These are phyloP conservation scores for Physaria fendleri DNA, from an alignment of 345 rosid species.

Conservation along the genomic window DNA sequence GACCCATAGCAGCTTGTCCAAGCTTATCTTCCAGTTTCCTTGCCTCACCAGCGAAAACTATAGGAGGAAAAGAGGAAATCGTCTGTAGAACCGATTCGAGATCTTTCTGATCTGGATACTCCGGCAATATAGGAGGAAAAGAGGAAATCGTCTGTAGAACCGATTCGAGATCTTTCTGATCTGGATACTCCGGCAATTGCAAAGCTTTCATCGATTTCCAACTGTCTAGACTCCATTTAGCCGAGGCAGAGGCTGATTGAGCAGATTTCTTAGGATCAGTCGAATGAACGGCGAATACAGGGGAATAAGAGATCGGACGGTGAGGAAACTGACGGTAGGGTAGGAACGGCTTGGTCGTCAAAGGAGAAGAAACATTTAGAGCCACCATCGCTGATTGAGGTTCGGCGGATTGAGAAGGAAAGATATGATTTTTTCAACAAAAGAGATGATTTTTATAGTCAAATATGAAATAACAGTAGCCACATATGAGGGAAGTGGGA, in stretches of 20 bases:
- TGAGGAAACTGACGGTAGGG: constrained; percentile 18
- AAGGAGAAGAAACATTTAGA: constrained; percentile 32
- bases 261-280: constrained; percentile 33
- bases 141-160: constrained; percentile 48
- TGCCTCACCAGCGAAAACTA: constrained; percentile 67
- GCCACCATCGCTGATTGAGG: constrained; percentile 30
- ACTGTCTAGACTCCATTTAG: constrained; percentile 47
- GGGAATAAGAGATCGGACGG: constrained; percentile 27
- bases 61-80: constrained; percentile 51
- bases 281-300: constrained; percentile 53
- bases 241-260: constrained; percentile 13
- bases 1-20: constrained; percentile 48
- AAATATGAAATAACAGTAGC: neutral
- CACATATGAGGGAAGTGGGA: neutral
- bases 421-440: neutral
- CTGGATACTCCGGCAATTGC: constrained; percentile 58
- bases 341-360: constrained; percentile 32
- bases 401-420: neutral
- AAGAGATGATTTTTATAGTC: neutral
- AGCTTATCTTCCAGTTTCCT: constrained; percentile 51
- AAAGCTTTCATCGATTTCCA: constrained; percentile 62
- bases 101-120: constrained; percentile 51
- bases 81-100: constrained; percentile 53
- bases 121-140: constrained; percentile 59
- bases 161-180: constrained; percentile 48